Conservation (phyloP, 169 alveolate species). For the Cystoisospora suis region DNA sequence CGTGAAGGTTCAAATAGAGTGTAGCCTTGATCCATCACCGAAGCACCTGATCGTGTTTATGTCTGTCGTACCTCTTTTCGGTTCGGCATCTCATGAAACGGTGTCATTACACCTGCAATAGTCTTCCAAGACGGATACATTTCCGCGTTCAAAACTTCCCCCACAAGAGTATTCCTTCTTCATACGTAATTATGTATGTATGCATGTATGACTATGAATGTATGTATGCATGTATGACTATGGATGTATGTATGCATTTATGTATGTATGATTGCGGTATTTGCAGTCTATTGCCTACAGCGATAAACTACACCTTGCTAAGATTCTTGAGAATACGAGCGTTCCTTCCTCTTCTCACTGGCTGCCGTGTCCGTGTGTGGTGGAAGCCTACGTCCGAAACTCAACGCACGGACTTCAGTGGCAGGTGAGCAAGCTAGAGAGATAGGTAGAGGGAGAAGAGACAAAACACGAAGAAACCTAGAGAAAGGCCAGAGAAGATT, state of each 20-base stretch:
- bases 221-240: neutral
- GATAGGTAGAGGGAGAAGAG: neutral
- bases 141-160: no score
- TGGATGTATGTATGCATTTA: neutral
- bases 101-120: no score
- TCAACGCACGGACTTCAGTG: constrained; percentile 36
- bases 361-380: constrained; percentile 36
- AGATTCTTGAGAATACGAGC: constrained; percentile 30
- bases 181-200: neutral
- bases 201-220: neutral
- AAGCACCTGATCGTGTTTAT: no score
- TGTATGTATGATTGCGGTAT: neutral
- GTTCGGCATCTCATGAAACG: no score
- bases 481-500: no score
- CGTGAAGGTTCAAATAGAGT: no score
- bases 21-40: no score
- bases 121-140: no score
- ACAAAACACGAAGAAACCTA: no score
- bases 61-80: no score
- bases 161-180: neutral
- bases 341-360: constrained; percentile 24
- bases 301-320: constrained; percentile 8
- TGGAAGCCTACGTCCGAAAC: constrained; percentile 40
- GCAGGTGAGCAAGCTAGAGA: constrained; percentile 26
- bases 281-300: neutral